Evolutionary conservation across 2,329 filamentous ascomycete species (phyloP), one percentile per base, ranked within the genome.

Genomic region (Pyricularia grisea): DNA sequence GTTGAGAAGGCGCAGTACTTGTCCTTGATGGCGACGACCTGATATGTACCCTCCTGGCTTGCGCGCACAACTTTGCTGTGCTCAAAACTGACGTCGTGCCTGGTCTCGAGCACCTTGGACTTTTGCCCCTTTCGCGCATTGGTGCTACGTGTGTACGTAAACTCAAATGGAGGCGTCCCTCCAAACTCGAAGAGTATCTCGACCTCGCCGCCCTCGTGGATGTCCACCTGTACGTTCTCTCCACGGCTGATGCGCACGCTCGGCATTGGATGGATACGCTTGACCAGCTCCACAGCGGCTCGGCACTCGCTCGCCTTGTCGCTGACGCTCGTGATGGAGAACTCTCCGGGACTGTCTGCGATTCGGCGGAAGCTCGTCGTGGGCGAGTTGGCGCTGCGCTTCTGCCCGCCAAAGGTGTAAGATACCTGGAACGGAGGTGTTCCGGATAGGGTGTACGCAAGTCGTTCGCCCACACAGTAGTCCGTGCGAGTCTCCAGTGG

Each of bases 1-100:
- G 89, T 94, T 65, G 92, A 92, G 79, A 97, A 97, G 30, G 92
- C 90, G 78, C 95, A 99, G 81, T 88, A 96, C 75, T 88, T 88
- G 79, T 99, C 95, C 83, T 96, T 96, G 79, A 99, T 97, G 12
- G 92, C 90, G 33, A 98, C 92, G 23, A 99, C 94, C 81, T 99
- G 95, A 77, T 99, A 99, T 73, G 93, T 97, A 67, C 95, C 95
- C 83, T 98, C 95, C 76, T 97, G 92, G 73, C 90, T 93, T 30
- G 94, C 93, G 74, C 89, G 89, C 74, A 98, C 87, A 30, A 88
- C 87, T 84, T 97, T 94, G 75, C 82, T 89, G 77, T 92, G 87
- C 75, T 96, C 92, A 71, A 94, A 87, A 66, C 91, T 94, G 23
- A 91, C 84, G 74, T 97, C 94, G 73, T 95, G 93, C 73, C 92